Percentiles rank a stretch among this genome's conserved stretches.
phyloP scores from a whole-genome alignment of 805 yeast genomes.

The Candida montana region DNA sequence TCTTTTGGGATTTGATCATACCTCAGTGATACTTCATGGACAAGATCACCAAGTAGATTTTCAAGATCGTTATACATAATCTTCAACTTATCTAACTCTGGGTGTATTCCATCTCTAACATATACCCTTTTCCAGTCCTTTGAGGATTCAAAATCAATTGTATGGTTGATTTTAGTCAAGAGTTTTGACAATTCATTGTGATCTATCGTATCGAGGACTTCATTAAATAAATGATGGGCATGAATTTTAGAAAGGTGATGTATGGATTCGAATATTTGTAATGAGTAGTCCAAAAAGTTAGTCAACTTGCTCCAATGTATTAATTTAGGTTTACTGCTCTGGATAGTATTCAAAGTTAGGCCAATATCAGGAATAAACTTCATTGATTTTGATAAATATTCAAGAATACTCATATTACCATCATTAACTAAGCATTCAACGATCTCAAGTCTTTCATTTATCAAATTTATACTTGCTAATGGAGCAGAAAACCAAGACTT shows the following conservation, averaged over 20 bases:
- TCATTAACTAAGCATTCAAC: constrained; percentile 23
- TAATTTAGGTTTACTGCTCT: constrained; percentile 23
- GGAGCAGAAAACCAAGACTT: constrained; percentile 33
- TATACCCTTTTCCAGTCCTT: constrained; percentile 23
- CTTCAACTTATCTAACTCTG: constrained; percentile 21
- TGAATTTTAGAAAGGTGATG: neutral
- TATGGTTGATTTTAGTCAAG: constrained; percentile 19
- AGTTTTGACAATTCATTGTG: constrained; percentile 9
- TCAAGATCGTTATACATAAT: constrained; percentile 25
- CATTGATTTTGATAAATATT: constrained; percentile 18
- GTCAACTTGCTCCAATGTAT: constrained; percentile 28
- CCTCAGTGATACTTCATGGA: constrained; percentile 12
- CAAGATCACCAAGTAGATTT: constrained; percentile 22
- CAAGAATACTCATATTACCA: constrained; percentile 17
- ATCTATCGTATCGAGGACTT: constrained; percentile 15
- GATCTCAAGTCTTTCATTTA: constrained; percentile 27
- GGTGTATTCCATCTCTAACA: constrained; percentile 28
- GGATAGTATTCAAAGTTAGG: constrained; percentile 16
- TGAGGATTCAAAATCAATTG: constrained; percentile 35
- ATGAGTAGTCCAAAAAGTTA: constrained; percentile 19
- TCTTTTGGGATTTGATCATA: constrained; percentile 9
- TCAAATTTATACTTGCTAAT: constrained; percentile 20
- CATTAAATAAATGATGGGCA: constrained; percentile 10
- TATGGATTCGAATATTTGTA: constrained; percentile 13
- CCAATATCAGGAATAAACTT: constrained; percentile 29